These are phyloP conservation scores for Nepenthes mirabilis DNA, from an alignment of 148 eudicot genomes.

Conservation along the genomic window DNA sequence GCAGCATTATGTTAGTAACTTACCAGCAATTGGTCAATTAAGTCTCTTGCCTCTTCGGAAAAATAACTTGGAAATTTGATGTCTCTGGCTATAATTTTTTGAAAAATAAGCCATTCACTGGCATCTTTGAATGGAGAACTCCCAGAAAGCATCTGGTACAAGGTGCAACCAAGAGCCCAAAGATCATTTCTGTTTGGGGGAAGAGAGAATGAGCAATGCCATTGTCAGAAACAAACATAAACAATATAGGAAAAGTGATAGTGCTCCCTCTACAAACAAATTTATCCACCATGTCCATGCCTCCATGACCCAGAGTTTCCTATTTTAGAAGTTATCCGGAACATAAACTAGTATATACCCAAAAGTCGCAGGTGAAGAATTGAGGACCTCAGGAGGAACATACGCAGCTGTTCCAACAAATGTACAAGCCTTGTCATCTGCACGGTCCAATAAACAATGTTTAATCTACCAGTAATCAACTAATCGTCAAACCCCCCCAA, in stretches of 20 bases:
- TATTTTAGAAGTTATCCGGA: background rate
- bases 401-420: constrained; percentile 99
- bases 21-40: constrained; percentile 83
- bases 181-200: constrained; percentile 68
- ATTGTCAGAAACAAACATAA: background rate
- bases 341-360: constrained; percentile 38
- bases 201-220: constrained; percentile 4
- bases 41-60: constrained; percentile 77
- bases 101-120: constrained; percentile 97
- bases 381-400: constrained; percentile 96
- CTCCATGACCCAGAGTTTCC: no score
- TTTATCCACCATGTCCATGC: no score
- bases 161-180: constrained; percentile 99
- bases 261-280: no score
- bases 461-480: background rate
- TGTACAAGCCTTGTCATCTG: constrained; percentile 98
- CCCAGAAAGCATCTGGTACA: constrained; percentile 99
- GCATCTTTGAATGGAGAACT: constrained; percentile 98
- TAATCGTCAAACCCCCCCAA: background rate
- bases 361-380: constrained; percentile 95
- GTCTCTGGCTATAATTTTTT: constrained; percentile 87
- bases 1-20: constrained; percentile 5
- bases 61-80: constrained; percentile 76
- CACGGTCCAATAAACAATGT: constrained; percentile 1
- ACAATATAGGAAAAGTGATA: background rate